These are phyloP conservation scores for Eimeria falciformis DNA, from an alignment of 169 alveolate species.

Conservation along the genomic window DNA sequence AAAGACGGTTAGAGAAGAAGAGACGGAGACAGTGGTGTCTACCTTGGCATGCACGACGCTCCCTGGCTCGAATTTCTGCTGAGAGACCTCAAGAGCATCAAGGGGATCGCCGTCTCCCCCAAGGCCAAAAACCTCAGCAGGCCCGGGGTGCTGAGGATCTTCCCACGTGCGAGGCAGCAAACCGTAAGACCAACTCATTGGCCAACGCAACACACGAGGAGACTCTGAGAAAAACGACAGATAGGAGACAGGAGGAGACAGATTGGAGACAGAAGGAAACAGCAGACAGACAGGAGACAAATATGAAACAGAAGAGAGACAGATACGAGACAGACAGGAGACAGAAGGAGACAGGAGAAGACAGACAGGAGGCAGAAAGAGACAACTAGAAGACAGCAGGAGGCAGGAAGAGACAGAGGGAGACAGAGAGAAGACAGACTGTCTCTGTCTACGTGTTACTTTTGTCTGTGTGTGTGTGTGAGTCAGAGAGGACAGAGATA, in stretches of 20 bases:
- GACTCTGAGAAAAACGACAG: not conserved
- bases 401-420: not conserved
- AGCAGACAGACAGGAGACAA: not conserved
- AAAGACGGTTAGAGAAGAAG: conserved; percentile 51
- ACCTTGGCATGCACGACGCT: conserved; percentile 84
- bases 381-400: not conserved
- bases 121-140: conserved; percentile 68
- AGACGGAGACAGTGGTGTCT: not conserved
- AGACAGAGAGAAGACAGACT: not conserved
- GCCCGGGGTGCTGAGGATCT: conserved; percentile 81
- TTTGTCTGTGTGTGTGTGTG: too few species aligned
- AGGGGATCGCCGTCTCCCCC: conserved; percentile 95
- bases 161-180: conserved; percentile 96
- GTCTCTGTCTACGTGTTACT: too few species aligned
- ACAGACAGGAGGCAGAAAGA: not conserved
- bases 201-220: conserved; percentile 85
- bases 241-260: not conserved
- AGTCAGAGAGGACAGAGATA: not conserved
- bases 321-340: not conserved
- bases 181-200: conserved; percentile 94
- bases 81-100: conserved; percentile 93
- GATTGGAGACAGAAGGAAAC: not conserved
- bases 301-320: not conserved
- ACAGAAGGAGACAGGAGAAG: not conserved
- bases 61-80: conserved; percentile 83